These are phyloP conservation scores for Tetragonia tetragonoides DNA, from an alignment of 148 eudicot species.

Conservation along the genomic window DNA sequence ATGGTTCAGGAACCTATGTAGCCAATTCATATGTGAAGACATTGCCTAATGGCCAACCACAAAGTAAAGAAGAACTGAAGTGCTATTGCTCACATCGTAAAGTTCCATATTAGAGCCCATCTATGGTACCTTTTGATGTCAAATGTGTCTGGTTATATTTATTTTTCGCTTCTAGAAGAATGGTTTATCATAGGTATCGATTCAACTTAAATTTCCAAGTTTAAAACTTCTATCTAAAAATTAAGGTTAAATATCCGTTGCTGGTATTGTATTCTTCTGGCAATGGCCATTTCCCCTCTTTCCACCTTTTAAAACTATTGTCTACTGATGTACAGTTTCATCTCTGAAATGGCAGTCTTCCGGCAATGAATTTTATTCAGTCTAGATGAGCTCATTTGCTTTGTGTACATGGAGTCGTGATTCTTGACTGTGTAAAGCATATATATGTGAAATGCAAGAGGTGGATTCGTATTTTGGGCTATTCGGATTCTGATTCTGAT, in stretches of 20 bases:
- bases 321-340: background rate
- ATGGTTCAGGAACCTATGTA: constrained; percentile 9
- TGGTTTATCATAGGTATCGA: background rate
- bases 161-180: background rate
- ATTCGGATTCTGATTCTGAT: background rate
- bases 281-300: background rate
- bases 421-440: background rate
- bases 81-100: background rate
- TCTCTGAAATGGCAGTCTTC: background rate
- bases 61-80: constrained; percentile 4
- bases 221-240: background rate
- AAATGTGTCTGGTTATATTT: background rate
- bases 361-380: background rate
- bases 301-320: background rate
- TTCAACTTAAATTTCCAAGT: background rate
- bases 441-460: too few species aligned
- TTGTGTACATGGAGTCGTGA: background rate
- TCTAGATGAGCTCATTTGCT: background rate
- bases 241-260: background rate
- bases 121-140: background rate
- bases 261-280: background rate
- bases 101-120: background rate
- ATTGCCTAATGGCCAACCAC: background rate
- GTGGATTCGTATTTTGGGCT: background rate
- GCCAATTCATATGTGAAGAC: background rate